phyloP scores from a whole-genome alignment of 805 yeast genomes.

The Ogataea pini region DNA sequence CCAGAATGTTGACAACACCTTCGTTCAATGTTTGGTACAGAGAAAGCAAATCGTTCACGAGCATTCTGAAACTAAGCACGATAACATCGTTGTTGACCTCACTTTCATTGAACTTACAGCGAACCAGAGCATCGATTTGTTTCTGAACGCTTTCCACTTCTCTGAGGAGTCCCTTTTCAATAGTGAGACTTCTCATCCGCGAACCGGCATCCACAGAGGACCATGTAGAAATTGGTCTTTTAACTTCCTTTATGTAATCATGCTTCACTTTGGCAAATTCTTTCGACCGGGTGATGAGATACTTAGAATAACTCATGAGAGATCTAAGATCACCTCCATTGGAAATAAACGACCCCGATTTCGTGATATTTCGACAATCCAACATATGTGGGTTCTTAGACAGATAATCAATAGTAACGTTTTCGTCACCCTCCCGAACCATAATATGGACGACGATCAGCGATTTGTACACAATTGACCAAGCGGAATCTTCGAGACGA shows the following conservation, averaged over 20 bases:
- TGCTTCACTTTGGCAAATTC: constrained; percentile 64
- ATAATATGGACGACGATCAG: constrained; percentile 83
- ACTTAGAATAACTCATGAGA: constrained; percentile 67
- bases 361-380: constrained; percentile 45
- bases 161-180: constrained; percentile 78
- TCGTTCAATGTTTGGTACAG: constrained; percentile 90
- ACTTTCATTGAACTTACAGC: constrained; percentile 72
- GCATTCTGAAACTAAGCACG: constrained; percentile 78
- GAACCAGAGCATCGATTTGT: constrained; percentile 74
- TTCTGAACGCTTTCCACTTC: constrained; percentile 83
- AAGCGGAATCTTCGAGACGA: constrained; percentile 76
- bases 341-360: constrained; percentile 31
- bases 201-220: constrained; percentile 50
- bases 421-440: constrained; percentile 87
- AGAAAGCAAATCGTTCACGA: constrained; percentile 86
- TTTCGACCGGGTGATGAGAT: constrained; percentile 64
- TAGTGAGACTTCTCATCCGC: constrained; percentile 60
- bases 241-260: constrained; percentile 78
- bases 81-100: constrained; percentile 85
- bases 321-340: constrained; percentile 53
- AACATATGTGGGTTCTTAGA: constrained; percentile 62
- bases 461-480: constrained; percentile 90
- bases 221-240: constrained; percentile 32
- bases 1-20: constrained; percentile 91
- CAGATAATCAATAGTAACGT: constrained; percentile 70